phyloP scores from a whole-genome alignment of 2,329 filamentous ascomycete species.

The Coniochaeta sp. region DNA sequence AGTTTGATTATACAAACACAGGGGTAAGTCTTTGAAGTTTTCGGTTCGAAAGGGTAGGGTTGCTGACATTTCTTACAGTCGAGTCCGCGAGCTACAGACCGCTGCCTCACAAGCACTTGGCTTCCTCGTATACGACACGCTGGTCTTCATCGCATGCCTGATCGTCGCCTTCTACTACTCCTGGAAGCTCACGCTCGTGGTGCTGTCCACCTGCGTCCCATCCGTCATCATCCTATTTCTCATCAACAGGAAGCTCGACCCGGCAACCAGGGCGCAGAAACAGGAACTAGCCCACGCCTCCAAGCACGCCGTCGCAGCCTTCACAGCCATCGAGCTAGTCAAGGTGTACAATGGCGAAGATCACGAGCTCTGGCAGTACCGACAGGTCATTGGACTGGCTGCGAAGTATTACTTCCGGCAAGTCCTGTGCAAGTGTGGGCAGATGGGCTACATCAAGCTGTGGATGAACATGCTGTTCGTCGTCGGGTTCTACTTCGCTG shows the following conservation, averaged over 20 bases:
- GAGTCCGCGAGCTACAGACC: conserved; percentile 74
- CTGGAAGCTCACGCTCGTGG: conserved; percentile 77
- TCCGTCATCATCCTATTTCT: conserved; percentile 53
- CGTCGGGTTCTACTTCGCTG: conserved; percentile 84
- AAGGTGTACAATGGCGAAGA: conserved; percentile 77
- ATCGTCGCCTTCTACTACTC: conserved; percentile 69
- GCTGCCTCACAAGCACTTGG: conserved; percentile 77
- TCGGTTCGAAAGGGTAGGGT: not conserved
- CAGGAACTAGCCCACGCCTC: conserved; percentile 61
- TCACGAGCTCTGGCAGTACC: conserved; percentile 63
- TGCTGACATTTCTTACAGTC: conserved; percentile 43
- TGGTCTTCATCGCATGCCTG: conserved; percentile 61
- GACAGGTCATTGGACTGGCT: conserved; percentile 46
- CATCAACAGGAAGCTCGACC: conserved; percentile 54
- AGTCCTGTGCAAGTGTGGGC: conserved; percentile 60
- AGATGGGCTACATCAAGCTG: conserved; percentile 67
- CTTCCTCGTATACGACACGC: conserved; percentile 54
- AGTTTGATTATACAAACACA: conserved; percentile 67
- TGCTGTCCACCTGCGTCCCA: conserved; percentile 66
- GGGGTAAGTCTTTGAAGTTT: conserved; percentile 45
- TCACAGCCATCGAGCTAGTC: conserved; percentile 73
- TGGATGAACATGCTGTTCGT: conserved; percentile 76
- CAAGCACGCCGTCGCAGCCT: conserved; percentile 62
- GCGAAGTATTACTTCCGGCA: conserved; percentile 60
- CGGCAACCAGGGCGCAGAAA: conserved; percentile 64